Base-by-base conservation (phyloP, 495 filamentous ascomycete species). In the Talaromyces wortmannii region DNA sequence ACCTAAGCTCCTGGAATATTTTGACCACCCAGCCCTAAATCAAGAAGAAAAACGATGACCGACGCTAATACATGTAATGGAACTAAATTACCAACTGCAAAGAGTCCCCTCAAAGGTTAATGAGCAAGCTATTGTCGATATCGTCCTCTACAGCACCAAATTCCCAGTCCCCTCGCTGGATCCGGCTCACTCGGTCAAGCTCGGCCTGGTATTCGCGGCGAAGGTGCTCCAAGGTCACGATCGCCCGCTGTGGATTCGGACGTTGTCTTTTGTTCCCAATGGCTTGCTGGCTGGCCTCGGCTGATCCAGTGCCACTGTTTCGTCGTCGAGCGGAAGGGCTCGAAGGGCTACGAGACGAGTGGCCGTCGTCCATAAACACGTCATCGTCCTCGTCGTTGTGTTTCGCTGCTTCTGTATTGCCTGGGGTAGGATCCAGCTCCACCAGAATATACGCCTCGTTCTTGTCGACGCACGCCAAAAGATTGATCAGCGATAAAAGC, bases 401-500 rank as follows among this genome's bases (percentile, higher is more conserved):
- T 50, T 73, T 65, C 12, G 18, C 52, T n/a, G 52, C 55, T 62
- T 59, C 63, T 66, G 43, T 56, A 57, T n/a, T 49, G 59, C 52
- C 61, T 49, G 23, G 23, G 23, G 23, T 23, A 23, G 67, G 62
- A 15, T 69, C 68, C 46, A 65, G 71, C 53, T 83, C 79, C 16
- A 80, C 79, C 30, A 85, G 70, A 36, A 86, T 77, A 67, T 83
- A 97, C 0, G 88, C 89, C 64, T 96, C 85, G 59, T 88, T 83
- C 57, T 83, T 74, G 36, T 85, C 80, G n/a, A 96, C 90, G 56
- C 89, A 94, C 48, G 82, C 84, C 59, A 98, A 72, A 4, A 89
- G 81, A 65, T 98, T 97, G 72, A 97, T 92, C 40, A 97, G 76
- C 54, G 86, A 80, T 8, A 97, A 66, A 56, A 96, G 92, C 59